These are phyloP conservation scores for Firmiana major DNA, from an alignment of 345 rosid species.

Conservation along the genomic window DNA sequence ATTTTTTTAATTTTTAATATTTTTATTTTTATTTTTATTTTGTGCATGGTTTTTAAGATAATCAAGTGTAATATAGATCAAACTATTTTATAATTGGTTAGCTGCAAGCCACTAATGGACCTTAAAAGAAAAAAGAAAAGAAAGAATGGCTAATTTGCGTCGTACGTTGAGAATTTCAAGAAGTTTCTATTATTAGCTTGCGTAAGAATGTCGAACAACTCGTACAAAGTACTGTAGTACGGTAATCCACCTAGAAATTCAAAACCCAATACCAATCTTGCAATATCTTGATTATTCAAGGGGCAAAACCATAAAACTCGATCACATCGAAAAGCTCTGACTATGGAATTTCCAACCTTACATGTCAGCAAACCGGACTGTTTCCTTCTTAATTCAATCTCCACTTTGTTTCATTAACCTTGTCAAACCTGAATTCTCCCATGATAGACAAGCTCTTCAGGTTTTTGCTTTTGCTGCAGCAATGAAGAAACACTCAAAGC, in stretches of 20 bases:
- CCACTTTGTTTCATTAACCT: neutral
- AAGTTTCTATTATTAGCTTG: neutral
- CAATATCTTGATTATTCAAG: neutral
- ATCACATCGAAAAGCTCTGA: neutral
- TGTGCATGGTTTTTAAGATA: too few relatives aligned
- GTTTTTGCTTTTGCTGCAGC: neutral
- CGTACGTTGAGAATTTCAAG: neutral
- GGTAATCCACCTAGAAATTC: neutral
- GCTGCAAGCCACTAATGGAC: too few relatives aligned
- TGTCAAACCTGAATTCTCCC: neutral
- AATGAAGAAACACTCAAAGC: constrained; percentile 25
- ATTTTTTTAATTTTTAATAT: too few relatives aligned
- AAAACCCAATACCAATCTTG: neutral
- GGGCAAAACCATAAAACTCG: neutral
- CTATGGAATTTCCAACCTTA: neutral
- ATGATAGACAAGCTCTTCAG: neutral
- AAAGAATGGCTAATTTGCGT: too few relatives aligned
- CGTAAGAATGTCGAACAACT: neutral
- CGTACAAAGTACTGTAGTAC: neutral
- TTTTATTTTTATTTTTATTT: too few relatives aligned
- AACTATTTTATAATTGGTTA: too few relatives aligned
- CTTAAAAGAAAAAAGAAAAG: too few relatives aligned
- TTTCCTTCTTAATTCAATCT: neutral
- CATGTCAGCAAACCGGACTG: neutral
- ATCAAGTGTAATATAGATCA: too few relatives aligned